phyloP scores from a whole-genome alignment of 495 filamentous ascomycete species.

The Daldinia vernicosa region DNA sequence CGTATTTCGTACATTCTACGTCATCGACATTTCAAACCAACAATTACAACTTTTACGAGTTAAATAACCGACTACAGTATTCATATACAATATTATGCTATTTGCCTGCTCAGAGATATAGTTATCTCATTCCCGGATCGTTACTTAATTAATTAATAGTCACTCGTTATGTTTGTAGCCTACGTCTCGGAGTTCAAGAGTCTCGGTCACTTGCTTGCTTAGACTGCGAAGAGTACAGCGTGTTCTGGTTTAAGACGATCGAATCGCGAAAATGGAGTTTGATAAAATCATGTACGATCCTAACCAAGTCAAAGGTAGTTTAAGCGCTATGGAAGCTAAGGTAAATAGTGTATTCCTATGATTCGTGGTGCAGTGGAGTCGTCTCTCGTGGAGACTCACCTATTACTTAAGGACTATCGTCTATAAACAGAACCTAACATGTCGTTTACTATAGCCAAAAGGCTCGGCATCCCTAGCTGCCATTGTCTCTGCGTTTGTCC shows the following conservation, averaged over 20 bases:
- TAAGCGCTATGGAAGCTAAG: neutral
- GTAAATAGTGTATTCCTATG: neutral
- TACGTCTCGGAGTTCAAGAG: neutral
- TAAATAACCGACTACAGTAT: neutral
- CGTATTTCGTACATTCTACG: neutral
- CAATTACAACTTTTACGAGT: neutral
- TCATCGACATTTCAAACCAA: conserved; percentile 1
- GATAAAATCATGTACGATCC: neutral
- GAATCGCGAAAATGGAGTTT: neutral
- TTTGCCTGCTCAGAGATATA: neutral
- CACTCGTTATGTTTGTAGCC: neutral
- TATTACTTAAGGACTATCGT: neutral
- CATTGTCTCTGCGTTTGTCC: conserved; percentile 42
- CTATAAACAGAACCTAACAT: conserved; percentile 18
- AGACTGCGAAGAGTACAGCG: neutral
- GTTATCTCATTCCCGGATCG: neutral
- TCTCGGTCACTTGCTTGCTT: neutral
- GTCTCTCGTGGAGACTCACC: neutral
- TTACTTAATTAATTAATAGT: neutral
- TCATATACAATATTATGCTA: neutral
- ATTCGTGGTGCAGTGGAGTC: neutral
- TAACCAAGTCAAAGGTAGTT: neutral
- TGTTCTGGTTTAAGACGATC: neutral
- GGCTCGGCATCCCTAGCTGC: conserved; percentile 45
- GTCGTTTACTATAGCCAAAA: conserved; percentile 29